Evolutionary conservation across 139 green algal genomes (phyloP), one percentile per base, ranked within the genome.

Genomic region (Pleodorina starrii): DNA sequence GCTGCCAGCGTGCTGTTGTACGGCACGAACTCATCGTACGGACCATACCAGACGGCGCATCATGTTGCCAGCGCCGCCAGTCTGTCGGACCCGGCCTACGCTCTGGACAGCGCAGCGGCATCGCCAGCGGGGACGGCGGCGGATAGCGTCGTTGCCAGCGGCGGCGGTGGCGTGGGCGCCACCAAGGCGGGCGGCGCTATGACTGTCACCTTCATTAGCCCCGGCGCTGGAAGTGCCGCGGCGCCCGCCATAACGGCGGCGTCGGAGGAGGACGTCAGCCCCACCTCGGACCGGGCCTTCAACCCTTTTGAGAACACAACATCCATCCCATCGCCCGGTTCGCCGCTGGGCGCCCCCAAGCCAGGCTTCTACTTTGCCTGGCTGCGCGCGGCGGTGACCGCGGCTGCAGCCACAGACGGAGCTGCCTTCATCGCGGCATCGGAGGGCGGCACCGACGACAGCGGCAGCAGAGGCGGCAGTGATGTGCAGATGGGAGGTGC

Each of bases 231-330:
- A n/a, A n/a, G n/a, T n/a, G n/a, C n/a, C n/a, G n/a, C 63, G n/a
- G 7, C n/a, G 5, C 5, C n/a, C 57, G 12, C 57, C 23, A n/a
- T 29, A 42, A 9, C 29, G 63, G 7, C n/a, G 63, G 29, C 7
- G n/a, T n/a, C n/a, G n/a, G n/a, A n/a, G n/a, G n/a, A n/a, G n/a
- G n/a, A n/a, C n/a, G n/a, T 19, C 32, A 75, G 35, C 40, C 80
- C 80, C 27, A 76, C 80, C 5, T 60, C 29, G 11, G 42, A 76
- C 11, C 32, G 35, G 2, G 80, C 80, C 2, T 76, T 86, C 59
- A 86, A 86, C 42, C 80, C 80, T 0, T 86, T 86, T 17, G 80
- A 86, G 27, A 86, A 76, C 59, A 63, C 80, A 9, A 76, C 80
- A 0, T 75, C 80, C 0, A 35, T 76, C 27, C 17, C 59, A 38